Base-by-base conservation (phyloP, 306 rosid species). In the Quercus suber region DNA sequence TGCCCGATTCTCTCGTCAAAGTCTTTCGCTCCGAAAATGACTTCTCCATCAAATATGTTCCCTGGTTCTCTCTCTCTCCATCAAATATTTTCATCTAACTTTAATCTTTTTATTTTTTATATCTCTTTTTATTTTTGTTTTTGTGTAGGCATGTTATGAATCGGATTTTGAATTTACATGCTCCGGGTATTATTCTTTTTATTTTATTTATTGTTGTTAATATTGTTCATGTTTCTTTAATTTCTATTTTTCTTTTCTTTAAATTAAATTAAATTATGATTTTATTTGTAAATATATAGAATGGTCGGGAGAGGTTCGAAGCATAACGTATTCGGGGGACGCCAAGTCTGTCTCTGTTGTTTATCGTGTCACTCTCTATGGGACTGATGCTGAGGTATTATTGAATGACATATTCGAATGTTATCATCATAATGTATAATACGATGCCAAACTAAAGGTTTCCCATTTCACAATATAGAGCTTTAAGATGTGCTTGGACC, bases 291-390 rank as follows among this genome's bases (percentile, higher is more conserved):
- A 41, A 41, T 41, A 41, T 41, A 41, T 41, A 93, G 98, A 93
- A 82, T 93, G 97, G 97, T 93, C 98, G 30, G 97, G 98, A 30
- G 97, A 93, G 81, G 89, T 91, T 71, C 82, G 94, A 49, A 89
- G 85, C 78, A 84, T 93, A 81, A 77, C 75, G 45, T 91, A 93
- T 71, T 82, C 97, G 2, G 76, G 87, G 21, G 93, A 91, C 76
- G 88, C 84, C 81, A 89, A 91, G 76, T 86, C 94, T 76, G 97
- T 93, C 35, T 88, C 93, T 35, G 94, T 93, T 45, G 93, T 88
- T 65, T 93, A 93, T 73, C 94, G 94, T 13, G 97, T 93, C 72
- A 93, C 98, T 2, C 91, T 93, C 74, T 93, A 89, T 59, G 98
- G 94, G 68, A 93, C 97, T 73, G 98, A 93, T 84, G 98, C 98